Base-by-base conservation (phyloP, 2,329 filamentous ascomycete genomes). In the Clathrospora elynae region DNA sequence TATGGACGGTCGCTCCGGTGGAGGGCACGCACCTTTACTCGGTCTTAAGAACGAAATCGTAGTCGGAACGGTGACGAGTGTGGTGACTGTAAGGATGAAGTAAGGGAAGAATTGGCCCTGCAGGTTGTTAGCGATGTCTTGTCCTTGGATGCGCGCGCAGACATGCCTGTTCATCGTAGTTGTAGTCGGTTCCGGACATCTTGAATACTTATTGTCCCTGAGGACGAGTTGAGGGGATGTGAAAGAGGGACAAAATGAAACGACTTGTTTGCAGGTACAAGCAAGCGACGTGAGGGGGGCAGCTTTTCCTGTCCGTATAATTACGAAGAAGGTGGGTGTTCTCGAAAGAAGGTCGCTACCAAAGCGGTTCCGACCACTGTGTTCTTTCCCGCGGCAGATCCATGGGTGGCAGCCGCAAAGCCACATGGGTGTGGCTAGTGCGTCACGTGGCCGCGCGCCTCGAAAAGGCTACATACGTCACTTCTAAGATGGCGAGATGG, bases 51-150 rank as follows among this genome's bases (percentile, higher is more conserved):
- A 84, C 55, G 85, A 88, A 74, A 95, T 96, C 62, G 92, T 95
- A 64, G 95, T 80, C 50, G 92, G 91, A 46, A 96, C 75, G 22
- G 93, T 96, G 73, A 96, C 81, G 57, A 99, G 83, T 65, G 86
- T 85, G 51, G 87, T 84, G 64, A 97, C 80, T 29, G 91, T 96
- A 68, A 96, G 85, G 74, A 97, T 86, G 78, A 99, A 99, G 82
- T 95, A 96, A 59, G 95, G 93, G 79, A 96, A 99, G 78, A 96
- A 96, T 82, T 96, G 89, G 62, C 90, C 91, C 83, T 93, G 48
- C 11, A 11, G 2, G 5, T 9, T 37, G 49, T 67, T 55, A 62
- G 57, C 29, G 9, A 25, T 12, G 23, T 2, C 33, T 11, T 35
- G 10, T 28, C 12, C 6, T 12, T 22, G 40, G 33, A 18, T 28